Percentiles rank a stretch among this genome's conserved stretches.
Evolutionary conservation across 2,329 filamentous ascomycete species (phyloP).

Genomic region (Aspergillus phoenicis): DNA sequence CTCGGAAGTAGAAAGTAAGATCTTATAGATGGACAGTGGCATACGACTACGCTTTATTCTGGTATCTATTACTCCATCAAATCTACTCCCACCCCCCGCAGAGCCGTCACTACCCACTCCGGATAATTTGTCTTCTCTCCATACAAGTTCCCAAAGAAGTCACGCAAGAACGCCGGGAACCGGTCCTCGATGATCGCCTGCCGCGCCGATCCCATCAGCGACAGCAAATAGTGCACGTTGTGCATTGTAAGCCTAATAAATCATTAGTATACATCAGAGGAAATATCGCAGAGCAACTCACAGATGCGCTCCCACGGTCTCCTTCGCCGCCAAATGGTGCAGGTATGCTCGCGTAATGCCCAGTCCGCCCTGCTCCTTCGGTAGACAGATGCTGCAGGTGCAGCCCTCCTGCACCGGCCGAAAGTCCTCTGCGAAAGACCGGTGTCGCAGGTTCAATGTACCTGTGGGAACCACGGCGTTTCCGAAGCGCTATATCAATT

Average conservation of each 20-base stretch:
- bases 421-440: slow-evolving; percentile 77
- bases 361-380: slow-evolving; percentile 67
- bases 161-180: slow-evolving; percentile 74
- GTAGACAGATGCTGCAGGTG: slow-evolving; percentile 74
- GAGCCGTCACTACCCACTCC: slow-evolving; percentile 78
- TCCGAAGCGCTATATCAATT: slow-evolving; percentile 69
- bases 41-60: neutral
- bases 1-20: too few species aligned
- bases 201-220: slow-evolving; percentile 75
- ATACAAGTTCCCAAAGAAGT: slow-evolving; percentile 79
- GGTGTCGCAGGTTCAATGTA: slow-evolving; percentile 80
- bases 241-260: slow-evolving; percentile 77
- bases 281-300: slow-evolving; percentile 30
- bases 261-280: slow-evolving; percentile 15
- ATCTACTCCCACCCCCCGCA: slow-evolving; percentile 79
- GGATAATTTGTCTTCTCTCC: slow-evolving; percentile 69
- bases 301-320: slow-evolving; percentile 84
- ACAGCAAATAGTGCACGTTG: slow-evolving; percentile 90
- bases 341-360: slow-evolving; percentile 87
- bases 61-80: slow-evolving; percentile 47
- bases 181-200: slow-evolving; percentile 78
- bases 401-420: slow-evolving; percentile 81
- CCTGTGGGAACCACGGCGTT: slow-evolving; percentile 84
- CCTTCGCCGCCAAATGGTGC: slow-evolving; percentile 88
- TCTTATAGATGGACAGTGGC: neutral